A percentile compares a stretch with the other conserved stretches of the same genome.
Conservation (phyloP, 2,329 filamentous ascomycete species). For the Apiospora rasikravindrae region DNA sequence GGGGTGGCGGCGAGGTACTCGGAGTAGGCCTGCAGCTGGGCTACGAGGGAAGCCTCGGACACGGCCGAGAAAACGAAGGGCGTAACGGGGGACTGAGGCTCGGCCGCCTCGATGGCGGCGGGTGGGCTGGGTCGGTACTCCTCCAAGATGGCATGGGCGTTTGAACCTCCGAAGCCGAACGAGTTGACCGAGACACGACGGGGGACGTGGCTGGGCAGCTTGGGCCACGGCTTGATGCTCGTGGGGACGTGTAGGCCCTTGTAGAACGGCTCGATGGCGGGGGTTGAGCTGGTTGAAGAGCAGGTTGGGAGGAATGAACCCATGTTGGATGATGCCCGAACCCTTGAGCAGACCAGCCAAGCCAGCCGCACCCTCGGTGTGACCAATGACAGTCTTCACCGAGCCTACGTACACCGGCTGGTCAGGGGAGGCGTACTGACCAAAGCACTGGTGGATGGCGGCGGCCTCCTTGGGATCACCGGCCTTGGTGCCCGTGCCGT, state of each 20-base stretch:
- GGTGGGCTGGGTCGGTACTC: background rate
- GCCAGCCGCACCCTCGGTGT: constrained; percentile 24
- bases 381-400: constrained; percentile 26
- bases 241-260: background rate
- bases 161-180: background rate
- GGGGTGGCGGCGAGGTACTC: background rate
- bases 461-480: constrained; percentile 33
- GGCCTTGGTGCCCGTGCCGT: constrained; percentile 29
- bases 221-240: constrained; percentile 16
- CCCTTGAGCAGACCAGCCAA: constrained; percentile 26
- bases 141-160: constrained; percentile 3
- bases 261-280: constrained; percentile 19
- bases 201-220: background rate
- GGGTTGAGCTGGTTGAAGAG: constrained; percentile 23
- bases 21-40: background rate
- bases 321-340: constrained; percentile 12
- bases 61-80: background rate
- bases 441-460: constrained; percentile 27
- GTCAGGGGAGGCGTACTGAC: background rate
- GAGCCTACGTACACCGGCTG: constrained; percentile 20
- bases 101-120: too few species aligned
- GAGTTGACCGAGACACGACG: constrained; percentile 21
- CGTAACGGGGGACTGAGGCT: background rate
- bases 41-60: background rate
- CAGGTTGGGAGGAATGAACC: constrained; percentile 25